These are phyloP conservation scores for Aspergillus quadrilineatus DNA, from an alignment of 2,329 filamentous ascomycete species.

Conservation along the genomic window DNA sequence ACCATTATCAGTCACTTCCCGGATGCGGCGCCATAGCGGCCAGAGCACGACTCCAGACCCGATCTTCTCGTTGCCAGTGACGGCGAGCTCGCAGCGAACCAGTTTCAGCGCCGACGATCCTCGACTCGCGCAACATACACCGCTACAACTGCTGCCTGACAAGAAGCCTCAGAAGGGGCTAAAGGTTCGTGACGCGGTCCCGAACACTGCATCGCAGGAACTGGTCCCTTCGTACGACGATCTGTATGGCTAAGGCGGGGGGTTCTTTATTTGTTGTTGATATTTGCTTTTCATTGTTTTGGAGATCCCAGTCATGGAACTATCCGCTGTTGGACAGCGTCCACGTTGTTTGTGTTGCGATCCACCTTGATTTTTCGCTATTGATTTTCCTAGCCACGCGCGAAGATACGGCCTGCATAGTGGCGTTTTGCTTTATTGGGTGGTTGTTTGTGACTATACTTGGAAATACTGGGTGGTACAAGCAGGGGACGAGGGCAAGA, in stretches of 20 bases:
- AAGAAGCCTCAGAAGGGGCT: constrained; percentile 22
- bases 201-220: constrained; percentile 23
- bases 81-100: constrained; percentile 32
- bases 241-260: constrained; percentile 33
- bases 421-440: constrained; percentile 13
- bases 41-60: constrained; percentile 33
- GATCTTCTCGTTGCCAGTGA: constrained; percentile 26
- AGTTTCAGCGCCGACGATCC: constrained; percentile 34
- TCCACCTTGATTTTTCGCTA: neutral
- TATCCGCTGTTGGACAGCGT: neutral
- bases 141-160: constrained; percentile 22
- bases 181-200: constrained; percentile 19
- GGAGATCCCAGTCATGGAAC: neutral
- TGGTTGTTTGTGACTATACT: constrained; percentile 4
- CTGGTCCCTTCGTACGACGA: constrained; percentile 43
- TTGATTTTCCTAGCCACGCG: constrained; percentile 3
- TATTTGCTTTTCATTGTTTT: constrained; percentile 1
- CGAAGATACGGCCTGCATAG: constrained; percentile 14
- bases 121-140: constrained; percentile 21
- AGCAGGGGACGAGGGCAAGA: neutral
- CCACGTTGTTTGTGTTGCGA: neutral
- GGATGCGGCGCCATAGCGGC: constrained; percentile 36
- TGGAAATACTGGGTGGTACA: neutral
- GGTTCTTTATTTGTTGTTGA: constrained; percentile 4
- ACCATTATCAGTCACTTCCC: constrained; percentile 37